Percentiles rank a stretch among this genome's conserved stretches.
Evolutionary conservation across 2,329 filamentous ascomycete species (phyloP).

Genomic region (Fusarium globosum): DNA sequence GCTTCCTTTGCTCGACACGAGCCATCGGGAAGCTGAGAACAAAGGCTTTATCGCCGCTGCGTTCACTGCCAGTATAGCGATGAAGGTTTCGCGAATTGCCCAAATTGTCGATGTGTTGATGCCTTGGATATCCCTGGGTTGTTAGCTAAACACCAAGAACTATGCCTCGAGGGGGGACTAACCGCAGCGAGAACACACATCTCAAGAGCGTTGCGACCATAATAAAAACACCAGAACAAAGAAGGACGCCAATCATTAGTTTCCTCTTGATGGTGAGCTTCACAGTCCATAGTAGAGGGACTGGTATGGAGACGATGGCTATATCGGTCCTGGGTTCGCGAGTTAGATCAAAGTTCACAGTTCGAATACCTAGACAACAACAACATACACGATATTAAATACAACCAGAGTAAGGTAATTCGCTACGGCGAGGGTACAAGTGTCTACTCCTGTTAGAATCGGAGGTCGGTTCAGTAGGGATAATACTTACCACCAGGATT

Average conservation of each 20-base stretch:
- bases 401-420: conserved; percentile 53
- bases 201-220: conserved; percentile 56
- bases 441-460: conserved; percentile 36
- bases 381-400: conserved; percentile 50
- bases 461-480: too few species aligned
- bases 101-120: conserved; percentile 56
- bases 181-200: conserved; percentile 52
- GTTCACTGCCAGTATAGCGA: conserved; percentile 57
- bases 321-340: conserved; percentile 50
- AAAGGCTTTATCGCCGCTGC: conserved; percentile 55
- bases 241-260: conserved; percentile 52
- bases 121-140: conserved; percentile 45
- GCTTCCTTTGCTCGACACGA: conserved; percentile 49
- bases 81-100: conserved; percentile 58
- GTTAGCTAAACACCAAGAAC: not conserved
- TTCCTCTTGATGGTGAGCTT: conserved; percentile 53
- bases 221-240: conserved; percentile 58
- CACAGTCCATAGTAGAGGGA: conserved; percentile 55
- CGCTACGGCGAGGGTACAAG: conserved; percentile 50
- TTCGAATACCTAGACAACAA: not conserved
- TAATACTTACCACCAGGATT: conserved; percentile 52
- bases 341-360: conserved; percentile 7
- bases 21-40: conserved; percentile 50
- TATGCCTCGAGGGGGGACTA: not conserved
- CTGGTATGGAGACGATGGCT: conserved; percentile 53